Evolutionary conservation across 495 filamentous ascomycete species (phyloP).

Genomic region (Hamigera avellanea): DNA sequence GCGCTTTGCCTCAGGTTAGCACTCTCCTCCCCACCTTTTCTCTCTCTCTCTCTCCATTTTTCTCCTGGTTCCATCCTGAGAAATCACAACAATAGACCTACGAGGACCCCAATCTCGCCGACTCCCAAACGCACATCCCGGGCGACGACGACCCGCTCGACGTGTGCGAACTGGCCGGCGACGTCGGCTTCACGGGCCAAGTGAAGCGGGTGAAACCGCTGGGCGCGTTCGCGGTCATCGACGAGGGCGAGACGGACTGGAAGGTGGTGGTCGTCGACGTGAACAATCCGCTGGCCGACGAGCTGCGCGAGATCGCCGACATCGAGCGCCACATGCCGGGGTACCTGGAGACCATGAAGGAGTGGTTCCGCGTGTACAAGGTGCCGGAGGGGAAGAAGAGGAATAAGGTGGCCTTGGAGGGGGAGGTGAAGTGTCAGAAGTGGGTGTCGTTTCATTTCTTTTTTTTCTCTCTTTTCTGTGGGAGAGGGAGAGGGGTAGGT

Average conservation of each 20-base stretch:
- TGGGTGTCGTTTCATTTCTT: background rate
- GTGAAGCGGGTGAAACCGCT: conserved; percentile 87
- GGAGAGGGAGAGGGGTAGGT: too few relatives aligned
- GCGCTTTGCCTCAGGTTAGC: conserved; percentile 90
- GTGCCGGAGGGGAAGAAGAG: conserved; percentile 18
- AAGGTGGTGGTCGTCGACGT: conserved; percentile 89
- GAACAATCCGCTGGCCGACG: conserved; percentile 73
- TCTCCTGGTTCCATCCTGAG: too few relatives aligned
- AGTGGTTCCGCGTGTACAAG: conserved; percentile 97
- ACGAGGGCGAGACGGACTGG: conserved; percentile 92
- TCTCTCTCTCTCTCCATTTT: background rate
- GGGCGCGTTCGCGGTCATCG: conserved; percentile 81
- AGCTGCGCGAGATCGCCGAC: conserved; percentile 85
- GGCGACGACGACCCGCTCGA: conserved; percentile 88
- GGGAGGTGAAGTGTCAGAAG: background rate
- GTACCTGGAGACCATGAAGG: conserved; percentile 75
- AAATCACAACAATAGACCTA: background rate
- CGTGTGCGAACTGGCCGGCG: conserved; percentile 85
- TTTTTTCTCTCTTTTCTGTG: background rate
- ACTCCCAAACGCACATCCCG: conserved; percentile 84
- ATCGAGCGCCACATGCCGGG: conserved; percentile 85
- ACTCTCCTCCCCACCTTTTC: background rate
- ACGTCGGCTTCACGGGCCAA: conserved; percentile 69
- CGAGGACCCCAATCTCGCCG: conserved; percentile 13
- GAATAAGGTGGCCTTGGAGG: background rate